These are phyloP conservation scores for Metarhizium guizhouense DNA, from an alignment of 2,329 filamentous ascomycete species.

Conservation along the genomic window DNA sequence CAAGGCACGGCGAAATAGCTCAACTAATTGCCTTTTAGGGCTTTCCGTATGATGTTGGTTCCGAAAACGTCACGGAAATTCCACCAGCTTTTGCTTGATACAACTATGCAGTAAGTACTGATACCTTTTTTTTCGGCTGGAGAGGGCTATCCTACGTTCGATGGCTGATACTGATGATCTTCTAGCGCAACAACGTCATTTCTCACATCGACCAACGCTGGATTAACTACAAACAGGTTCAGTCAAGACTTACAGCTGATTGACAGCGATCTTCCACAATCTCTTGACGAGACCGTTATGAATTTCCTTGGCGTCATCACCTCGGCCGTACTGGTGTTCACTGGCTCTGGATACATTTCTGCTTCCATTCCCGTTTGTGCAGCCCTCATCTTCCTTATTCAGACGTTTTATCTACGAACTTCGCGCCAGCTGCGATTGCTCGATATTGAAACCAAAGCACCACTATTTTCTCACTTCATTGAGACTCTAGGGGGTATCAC, in stretches of 20 bases:
- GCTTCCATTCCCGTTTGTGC: constrained; percentile 40
- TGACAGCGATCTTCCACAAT: constrained; percentile 15
- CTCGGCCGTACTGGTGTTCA: constrained; percentile 17
- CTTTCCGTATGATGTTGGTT: constrained; percentile 5
- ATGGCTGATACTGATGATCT: neutral
- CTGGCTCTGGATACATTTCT: constrained; percentile 29
- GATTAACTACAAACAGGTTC: constrained; percentile 27
- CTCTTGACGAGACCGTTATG: constrained; percentile 1
- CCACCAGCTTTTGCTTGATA: constrained; percentile 14
- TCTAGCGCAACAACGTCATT: constrained; percentile 17
- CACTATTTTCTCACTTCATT: constrained; percentile 23
- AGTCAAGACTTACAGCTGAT: constrained; percentile 30
- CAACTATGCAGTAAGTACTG: constrained; percentile 17
- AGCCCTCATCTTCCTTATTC: constrained; percentile 36
- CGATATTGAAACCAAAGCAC: constrained; percentile 31
- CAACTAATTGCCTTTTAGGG: neutral
- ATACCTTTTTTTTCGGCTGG: neutral
- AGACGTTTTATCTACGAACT: constrained; percentile 48
- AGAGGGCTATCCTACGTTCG: neutral
- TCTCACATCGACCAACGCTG: constrained; percentile 23
- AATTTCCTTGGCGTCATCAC: neutral
- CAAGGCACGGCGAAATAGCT: neutral
- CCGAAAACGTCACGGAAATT: constrained; percentile 16
- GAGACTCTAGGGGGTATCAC: constrained; percentile 21
- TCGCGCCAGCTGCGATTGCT: constrained; percentile 49